These are phyloP conservation scores for Colletotrichum destructivum DNA, from an alignment of 2,329 filamentous ascomycete genomes.

Conservation along the genomic window DNA sequence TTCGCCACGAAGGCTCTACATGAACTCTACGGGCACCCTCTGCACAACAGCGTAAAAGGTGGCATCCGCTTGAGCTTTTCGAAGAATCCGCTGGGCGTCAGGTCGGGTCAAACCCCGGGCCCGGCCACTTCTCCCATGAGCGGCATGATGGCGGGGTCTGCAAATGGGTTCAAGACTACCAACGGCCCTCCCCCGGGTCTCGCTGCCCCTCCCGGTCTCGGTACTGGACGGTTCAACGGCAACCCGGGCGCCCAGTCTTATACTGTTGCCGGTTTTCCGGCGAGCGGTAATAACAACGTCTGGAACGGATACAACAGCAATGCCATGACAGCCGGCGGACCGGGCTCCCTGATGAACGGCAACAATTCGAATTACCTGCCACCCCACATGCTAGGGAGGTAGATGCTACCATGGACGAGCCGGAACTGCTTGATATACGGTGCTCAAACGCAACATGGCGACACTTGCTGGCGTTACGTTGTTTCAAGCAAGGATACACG, in stretches of 20 bases:
- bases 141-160: conserved; percentile 67
- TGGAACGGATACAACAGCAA: conserved; percentile 37
- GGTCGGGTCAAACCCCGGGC: conserved; percentile 77
- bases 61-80: conserved; percentile 97
- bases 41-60: conserved; percentile 94
- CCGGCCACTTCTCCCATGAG: conserved; percentile 66
- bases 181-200: conserved; percentile 88
- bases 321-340: conserved; percentile 42
- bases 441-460: conserved; percentile 5
- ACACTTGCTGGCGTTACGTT: conserved; percentile 22
- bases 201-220: conserved; percentile 80
- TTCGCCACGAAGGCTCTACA: conserved; percentile 93
- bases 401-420: conserved; percentile 13
- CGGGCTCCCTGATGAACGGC: conserved; percentile 44
- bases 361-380: conserved; percentile 48
- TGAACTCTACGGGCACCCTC: conserved; percentile 87
- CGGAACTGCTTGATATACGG: neutral
- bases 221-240: conserved; percentile 49
- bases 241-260: conserved; percentile 36
- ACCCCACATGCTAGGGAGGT: conserved; percentile 55
- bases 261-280: conserved; percentile 42
- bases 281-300: conserved; percentile 44
- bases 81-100: conserved; percentile 95
- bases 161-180: conserved; percentile 76
- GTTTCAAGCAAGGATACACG: conserved; percentile 30